Conservation (phyloP, 257 asterid species). For the Leptodermis oblonga region DNA sequence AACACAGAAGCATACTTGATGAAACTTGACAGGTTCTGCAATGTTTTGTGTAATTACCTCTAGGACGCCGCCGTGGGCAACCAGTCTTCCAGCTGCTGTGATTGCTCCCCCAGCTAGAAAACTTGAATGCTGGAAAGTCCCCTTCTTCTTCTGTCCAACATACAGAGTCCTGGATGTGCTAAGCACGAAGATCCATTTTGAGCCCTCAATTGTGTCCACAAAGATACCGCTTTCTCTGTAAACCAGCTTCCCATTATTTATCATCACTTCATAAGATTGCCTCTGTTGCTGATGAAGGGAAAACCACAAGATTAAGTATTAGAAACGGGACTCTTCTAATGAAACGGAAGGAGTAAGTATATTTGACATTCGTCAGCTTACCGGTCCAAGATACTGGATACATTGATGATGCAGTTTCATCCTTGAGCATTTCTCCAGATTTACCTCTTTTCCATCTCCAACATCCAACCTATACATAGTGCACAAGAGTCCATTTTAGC, state of each 20-base stretch:
- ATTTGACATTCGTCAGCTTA: constrained; percentile 42
- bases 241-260: constrained; percentile 63
- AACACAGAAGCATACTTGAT: neutral
- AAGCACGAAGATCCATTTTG: constrained; percentile 92
- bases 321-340: too few relatives aligned
- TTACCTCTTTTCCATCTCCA: constrained; percentile 90
- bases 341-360: too few relatives aligned
- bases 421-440: constrained; percentile 78
- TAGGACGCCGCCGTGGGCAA: constrained; percentile 66
- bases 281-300: constrained; percentile 64
- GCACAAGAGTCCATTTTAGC: constrained; percentile 2
- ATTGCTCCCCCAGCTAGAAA: constrained; percentile 91
- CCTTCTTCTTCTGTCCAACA: constrained; percentile 76
- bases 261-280: constrained; percentile 60
- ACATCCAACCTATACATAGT: constrained; percentile 70
- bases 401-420: constrained; percentile 63
- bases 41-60: constrained; percentile 43
- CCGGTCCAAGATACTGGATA: constrained; percentile 89
- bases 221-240: constrained; percentile 58
- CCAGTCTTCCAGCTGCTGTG: constrained; percentile 92
- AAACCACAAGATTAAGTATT: constrained; percentile 1
- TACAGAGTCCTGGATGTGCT: constrained; percentile 77
- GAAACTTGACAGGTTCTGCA: neutral
- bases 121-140: constrained; percentile 88
- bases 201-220: constrained; percentile 61